These are phyloP conservation scores for Colletotrichum theobromicola DNA, from an alignment of 2,329 filamentous ascomycete genomes.

Conservation along the genomic window DNA sequence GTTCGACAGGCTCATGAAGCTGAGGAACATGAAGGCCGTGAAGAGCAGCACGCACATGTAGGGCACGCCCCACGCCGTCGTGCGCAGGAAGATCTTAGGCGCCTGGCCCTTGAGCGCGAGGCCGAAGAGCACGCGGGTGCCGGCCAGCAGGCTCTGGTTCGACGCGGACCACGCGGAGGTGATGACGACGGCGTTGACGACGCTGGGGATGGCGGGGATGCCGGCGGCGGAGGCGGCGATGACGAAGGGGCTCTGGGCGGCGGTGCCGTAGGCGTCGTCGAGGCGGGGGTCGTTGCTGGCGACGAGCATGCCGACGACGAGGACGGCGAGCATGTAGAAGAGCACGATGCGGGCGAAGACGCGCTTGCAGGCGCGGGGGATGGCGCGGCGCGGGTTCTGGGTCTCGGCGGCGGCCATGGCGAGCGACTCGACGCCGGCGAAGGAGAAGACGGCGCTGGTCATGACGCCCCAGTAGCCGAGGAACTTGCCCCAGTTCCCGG, in stretches of 20 bases:
- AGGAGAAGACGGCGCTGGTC: conserved; percentile 28
- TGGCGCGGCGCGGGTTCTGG: conserved; percentile 50
- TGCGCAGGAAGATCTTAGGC: conserved; percentile 48
- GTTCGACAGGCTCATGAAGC: conserved; percentile 65
- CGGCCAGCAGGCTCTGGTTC: conserved; percentile 61
- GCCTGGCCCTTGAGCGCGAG: conserved; percentile 58
- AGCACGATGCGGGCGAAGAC: conserved; percentile 31
- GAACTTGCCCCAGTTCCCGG: conserved; percentile 33
- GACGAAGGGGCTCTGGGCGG: conserved; percentile 56
- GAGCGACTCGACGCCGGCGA: conserved; percentile 27
- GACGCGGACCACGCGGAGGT: conserved; percentile 55
- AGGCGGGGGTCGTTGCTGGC: conserved; percentile 57
- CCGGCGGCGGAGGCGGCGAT: conserved; percentile 57
- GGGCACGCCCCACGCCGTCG: conserved; percentile 21
- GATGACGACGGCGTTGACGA: conserved; percentile 61
- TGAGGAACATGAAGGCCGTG: conserved; percentile 65
- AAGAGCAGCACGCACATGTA: conserved; percentile 45
- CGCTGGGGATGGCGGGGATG: conserved; percentile 56
- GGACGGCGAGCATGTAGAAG: conserved; percentile 54
- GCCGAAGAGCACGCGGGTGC: conserved; percentile 59
- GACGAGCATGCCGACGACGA: conserved; percentile 59
- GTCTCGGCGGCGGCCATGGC: conserved; percentile 31
- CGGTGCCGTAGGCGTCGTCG: conserved; percentile 51
- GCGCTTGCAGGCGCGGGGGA: conserved; percentile 30
- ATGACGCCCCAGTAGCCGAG: conserved; percentile 30